phyloP scores from a whole-genome alignment of 208 protist genomes.

The Acanthamoeba culbertsoni region DNA sequence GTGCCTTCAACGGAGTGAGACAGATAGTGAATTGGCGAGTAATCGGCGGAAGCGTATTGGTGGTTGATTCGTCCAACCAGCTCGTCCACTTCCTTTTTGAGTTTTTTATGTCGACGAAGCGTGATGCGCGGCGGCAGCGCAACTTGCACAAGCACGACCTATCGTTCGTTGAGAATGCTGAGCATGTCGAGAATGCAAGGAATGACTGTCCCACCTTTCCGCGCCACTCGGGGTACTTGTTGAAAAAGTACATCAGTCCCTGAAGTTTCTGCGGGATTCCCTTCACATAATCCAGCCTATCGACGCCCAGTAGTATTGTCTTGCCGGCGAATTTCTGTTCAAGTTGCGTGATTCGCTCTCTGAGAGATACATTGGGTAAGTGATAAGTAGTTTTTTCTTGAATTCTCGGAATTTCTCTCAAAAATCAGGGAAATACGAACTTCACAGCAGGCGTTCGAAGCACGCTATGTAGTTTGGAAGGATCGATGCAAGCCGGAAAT shows the following conservation, averaged over 20 bases:
- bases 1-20: not conserved
- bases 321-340: not conserved
- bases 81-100: conserved; percentile 53
- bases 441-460: not conserved
- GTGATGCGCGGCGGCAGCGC: conserved; percentile 25
- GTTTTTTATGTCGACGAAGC: not conserved
- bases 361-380: not conserved
- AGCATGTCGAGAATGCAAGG: not conserved
- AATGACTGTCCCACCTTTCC: not conserved
- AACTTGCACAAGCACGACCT: conserved; percentile 35
- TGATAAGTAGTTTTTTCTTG: not conserved
- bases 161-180: not conserved
- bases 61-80: conserved; percentile 25
- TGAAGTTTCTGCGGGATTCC: conserved; percentile 24
- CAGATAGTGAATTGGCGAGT: conserved; percentile 34
- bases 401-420: not conserved
- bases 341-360: not conserved
- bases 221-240: conserved; percentile 22
- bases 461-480: not conserved
- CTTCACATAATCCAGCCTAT: conserved; percentile 1
- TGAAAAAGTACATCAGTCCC: not conserved
- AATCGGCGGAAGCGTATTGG: conserved; percentile 1
- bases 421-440: not conserved
- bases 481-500: conserved; percentile 1
- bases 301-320: conserved; percentile 9